Conservation (phyloP, 495 filamentous ascomycete genomes). For the Penicillium mononematosum region DNA sequence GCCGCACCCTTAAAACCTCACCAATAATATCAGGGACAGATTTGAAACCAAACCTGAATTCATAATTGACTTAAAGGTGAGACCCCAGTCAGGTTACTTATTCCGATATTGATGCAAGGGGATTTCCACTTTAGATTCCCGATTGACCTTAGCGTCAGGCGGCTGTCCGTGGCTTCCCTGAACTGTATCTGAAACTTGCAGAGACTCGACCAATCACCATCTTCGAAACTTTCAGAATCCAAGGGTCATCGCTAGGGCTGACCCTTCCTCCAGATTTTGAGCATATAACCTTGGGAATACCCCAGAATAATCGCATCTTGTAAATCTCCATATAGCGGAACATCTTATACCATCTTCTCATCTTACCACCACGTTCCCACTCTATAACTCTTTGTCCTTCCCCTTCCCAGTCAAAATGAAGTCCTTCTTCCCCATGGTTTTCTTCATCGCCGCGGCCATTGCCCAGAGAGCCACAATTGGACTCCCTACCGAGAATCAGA, state of each 20-base stretch:
- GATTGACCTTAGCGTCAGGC: slow-evolving; percentile 3
- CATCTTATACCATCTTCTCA: neutral
- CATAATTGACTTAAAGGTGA: neutral
- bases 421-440: slow-evolving; percentile 22
- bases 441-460: slow-evolving; percentile 49
- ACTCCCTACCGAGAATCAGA: slow-evolving; percentile 48
- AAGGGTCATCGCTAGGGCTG: neutral
- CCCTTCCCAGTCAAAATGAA: slow-evolving; percentile 24
- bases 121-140: neutral
- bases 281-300: slow-evolving; percentile 3
- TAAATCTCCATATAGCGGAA: neutral
- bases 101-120: neutral
- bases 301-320: neutral
- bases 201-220: slow-evolving; percentile 1
- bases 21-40: neutral
- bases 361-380: neutral
- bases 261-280: neutral
- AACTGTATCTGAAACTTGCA: slow-evolving; percentile 6
- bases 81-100: neutral
- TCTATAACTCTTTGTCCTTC: neutral
- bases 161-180: neutral
- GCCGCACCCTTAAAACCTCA: neutral
- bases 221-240: neutral
- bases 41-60: neutral
- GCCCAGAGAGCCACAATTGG: slow-evolving; percentile 65